phyloP scores from a whole-genome alignment of 139 green algal species.

The Haematococcus lacustris region DNA sequence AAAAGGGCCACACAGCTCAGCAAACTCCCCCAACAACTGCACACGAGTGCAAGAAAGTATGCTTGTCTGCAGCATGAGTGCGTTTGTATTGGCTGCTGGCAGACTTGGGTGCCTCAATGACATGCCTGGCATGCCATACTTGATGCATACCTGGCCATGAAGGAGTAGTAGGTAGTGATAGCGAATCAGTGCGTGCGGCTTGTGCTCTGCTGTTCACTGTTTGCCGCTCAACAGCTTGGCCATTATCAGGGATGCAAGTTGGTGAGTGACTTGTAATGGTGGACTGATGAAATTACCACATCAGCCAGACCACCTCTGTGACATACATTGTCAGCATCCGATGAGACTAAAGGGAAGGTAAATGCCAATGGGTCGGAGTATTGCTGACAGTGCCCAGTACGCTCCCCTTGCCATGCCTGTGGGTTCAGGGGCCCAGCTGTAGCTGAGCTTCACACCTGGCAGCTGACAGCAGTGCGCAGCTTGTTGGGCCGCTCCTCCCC shows the following conservation, averaged over 20 bases:
- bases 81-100: no score
- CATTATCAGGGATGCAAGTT: background rate
- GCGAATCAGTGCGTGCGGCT: background rate
- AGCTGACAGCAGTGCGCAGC: slow-evolving; percentile 49
- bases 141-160: background rate
- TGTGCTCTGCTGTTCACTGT: background rate
- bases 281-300: background rate
- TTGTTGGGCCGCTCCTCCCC: slow-evolving; percentile 45
- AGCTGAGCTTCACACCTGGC: slow-evolving; percentile 33
- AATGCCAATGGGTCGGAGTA: background rate
- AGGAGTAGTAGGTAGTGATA: background rate
- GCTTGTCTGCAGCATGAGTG: no score
- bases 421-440: background rate
- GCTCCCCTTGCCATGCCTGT: background rate
- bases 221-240: background rate
- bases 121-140: background rate
- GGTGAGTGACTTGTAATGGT: background rate
- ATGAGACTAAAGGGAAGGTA: background rate
- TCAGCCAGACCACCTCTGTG: background rate
- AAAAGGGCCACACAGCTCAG: slow-evolving; percentile 46
- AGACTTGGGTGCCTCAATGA: background rate
- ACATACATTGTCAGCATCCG: background rate
- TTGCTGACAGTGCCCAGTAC: background rate
- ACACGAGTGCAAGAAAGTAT: background rate
- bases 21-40: slow-evolving; percentile 43